phyloP scores from a whole-genome alignment of 1,284 basidiomycete species.

The Tilletia walkeri region DNA sequence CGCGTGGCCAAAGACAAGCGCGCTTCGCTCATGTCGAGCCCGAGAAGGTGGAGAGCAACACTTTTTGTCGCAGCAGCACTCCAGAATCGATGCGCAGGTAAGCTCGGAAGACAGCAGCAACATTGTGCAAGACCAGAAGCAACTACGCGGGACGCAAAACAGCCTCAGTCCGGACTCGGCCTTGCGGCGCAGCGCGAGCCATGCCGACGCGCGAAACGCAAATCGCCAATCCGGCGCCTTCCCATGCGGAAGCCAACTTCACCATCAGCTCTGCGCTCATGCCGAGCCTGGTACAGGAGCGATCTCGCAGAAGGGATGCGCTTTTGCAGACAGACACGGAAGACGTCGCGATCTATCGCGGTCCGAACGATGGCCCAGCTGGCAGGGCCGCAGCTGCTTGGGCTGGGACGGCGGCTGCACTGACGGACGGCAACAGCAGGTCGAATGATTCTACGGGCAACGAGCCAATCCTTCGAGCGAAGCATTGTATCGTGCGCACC shows the following conservation, averaged over 20 bases:
- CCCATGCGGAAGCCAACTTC: background rate
- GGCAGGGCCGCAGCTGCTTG: background rate
- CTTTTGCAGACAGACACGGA: background rate
- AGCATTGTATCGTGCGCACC: conserved; percentile 5
- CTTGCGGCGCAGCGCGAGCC: background rate
- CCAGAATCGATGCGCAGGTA: no score
- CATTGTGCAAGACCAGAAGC: background rate
- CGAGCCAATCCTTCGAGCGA: background rate
- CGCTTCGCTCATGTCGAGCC: background rate
- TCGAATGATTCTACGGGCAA: background rate
- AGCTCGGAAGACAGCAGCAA: no score
- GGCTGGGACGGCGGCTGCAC: no score
- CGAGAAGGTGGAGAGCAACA: conserved; percentile 6
- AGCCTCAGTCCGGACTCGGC: background rate
- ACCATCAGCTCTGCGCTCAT: conserved; percentile 4
- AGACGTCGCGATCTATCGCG: background rate
- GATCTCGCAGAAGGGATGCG: conserved; percentile 4
- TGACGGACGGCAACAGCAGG: background rate
- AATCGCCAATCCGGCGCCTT: background rate
- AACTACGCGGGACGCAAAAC: background rate
- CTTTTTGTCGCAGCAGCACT: background rate
- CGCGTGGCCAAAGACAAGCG: background rate
- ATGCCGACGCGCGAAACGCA: conserved; percentile 12
- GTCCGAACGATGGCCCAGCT: background rate
- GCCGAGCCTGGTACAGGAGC: conserved; percentile 1